These are phyloP conservation scores for Albifimbria verrucaria DNA, from an alignment of 2,329 filamentous ascomycete species.

Conservation along the genomic window DNA sequence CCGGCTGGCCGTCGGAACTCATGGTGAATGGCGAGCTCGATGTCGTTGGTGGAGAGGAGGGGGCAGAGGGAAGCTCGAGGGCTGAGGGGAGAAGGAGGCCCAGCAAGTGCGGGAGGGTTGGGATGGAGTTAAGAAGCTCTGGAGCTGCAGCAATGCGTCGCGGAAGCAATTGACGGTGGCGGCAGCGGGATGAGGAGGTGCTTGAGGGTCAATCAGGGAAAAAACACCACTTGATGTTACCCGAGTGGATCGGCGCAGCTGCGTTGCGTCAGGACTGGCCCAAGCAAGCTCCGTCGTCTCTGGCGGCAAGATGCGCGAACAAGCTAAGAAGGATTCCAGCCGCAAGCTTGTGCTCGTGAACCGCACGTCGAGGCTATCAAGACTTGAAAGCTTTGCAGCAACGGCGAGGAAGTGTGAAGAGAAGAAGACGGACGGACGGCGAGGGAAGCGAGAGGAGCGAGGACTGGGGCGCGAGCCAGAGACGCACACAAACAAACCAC, in stretches of 20 bases:
- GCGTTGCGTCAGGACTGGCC: background rate
- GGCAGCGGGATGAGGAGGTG: background rate
- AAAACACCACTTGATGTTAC: background rate
- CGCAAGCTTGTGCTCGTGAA: background rate
- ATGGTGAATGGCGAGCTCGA: constrained; percentile 28
- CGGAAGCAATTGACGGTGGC: constrained; percentile 19
- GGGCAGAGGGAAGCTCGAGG: background rate
- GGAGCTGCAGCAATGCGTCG: constrained; percentile 19
- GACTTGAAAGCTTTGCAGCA: background rate
- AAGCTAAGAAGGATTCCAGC: background rate
- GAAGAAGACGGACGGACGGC: background rate
- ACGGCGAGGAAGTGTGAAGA: background rate
- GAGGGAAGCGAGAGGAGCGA: background rate
- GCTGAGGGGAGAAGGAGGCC: background rate
- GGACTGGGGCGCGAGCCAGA: background rate
- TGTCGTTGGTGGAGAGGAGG: constrained; percentile 5
- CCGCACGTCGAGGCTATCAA: no score
- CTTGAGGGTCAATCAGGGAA: background rate
- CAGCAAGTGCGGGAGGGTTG: constrained; percentile 4
- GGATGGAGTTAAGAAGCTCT: constrained; percentile 10
- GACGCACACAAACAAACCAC: no score
- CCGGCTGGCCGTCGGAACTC: constrained; percentile 43
- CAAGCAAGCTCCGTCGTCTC: background rate
- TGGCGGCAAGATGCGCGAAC: background rate
- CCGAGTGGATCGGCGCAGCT: constrained; percentile 7